A percentile compares a stretch with the other conserved stretches of the same genome.
These are phyloP conservation scores for Brachypodium distachyon DNA, from an alignment of 202 grass and related monocot species.

Conservation along the genomic window DNA sequence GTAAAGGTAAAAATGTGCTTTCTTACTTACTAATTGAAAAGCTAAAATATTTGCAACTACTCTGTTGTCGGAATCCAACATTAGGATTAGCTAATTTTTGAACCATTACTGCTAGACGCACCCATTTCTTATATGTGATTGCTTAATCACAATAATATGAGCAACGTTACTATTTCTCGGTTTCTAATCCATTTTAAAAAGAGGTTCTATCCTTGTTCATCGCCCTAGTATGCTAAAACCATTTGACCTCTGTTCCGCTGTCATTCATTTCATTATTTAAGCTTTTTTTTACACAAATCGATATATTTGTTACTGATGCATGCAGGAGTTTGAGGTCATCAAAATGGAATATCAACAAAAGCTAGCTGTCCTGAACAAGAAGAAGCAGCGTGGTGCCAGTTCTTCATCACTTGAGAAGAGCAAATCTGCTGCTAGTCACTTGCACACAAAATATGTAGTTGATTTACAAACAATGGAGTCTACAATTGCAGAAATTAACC, in stretches of 20 bases:
- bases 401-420: conserved; percentile 56
- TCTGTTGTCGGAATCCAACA: not conserved
- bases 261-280: not conserved
- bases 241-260: not conserved
- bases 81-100: not conserved
- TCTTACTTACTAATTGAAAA: too few relatives aligned
- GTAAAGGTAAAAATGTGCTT: conserved; percentile 56
- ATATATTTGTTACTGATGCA: not conserved
- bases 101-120: not conserved
- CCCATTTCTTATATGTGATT: not conserved
- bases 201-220: not conserved
- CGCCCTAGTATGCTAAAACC: not conserved
- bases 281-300: not conserved
- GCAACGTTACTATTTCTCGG: not conserved
- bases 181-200: not conserved
- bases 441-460: conserved; percentile 86
- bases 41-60: not conserved
- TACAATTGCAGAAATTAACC: conserved; percentile 79
- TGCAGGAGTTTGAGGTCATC: conserved; percentile 75
- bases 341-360: conserved; percentile 84
- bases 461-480: conserved; percentile 76
- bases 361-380: conserved; percentile 63
- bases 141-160: not conserved
- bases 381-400: conserved; percentile 50
- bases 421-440: conserved; percentile 64